Evolutionary conservation across 306 rosid species (phyloP).

Genomic region (Rubus idaeus): DNA sequence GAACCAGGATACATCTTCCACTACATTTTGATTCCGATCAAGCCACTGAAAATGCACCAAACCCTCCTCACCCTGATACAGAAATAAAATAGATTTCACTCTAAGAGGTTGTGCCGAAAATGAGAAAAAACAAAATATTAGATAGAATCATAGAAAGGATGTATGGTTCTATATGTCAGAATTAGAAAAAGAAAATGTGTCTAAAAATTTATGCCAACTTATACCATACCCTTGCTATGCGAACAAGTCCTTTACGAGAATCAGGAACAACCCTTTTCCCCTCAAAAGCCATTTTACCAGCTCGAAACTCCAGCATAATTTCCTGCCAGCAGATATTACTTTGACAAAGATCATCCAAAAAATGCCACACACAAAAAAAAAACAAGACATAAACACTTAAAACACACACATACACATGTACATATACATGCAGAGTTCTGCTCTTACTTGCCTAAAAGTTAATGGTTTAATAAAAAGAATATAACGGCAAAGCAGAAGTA

Average conservation of each 20-base stretch:
- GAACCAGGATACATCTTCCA: constrained; percentile 91
- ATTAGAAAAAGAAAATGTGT: not conserved
- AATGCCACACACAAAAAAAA: not conserved
- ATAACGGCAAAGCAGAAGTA: not conserved
- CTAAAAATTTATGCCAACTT: not conserved
- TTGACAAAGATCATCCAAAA: not conserved
- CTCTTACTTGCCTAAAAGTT: not conserved
- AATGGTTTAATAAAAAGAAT: not conserved
- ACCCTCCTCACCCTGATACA: constrained; percentile 85
- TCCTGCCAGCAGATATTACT: constrained; percentile 52
- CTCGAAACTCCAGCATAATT: constrained; percentile 81
- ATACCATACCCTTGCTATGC: constrained; percentile 70
- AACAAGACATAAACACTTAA: not conserved
- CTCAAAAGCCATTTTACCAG: constrained; percentile 82
- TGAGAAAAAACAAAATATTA: not conserved
- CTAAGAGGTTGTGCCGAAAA: constrained; percentile 7
- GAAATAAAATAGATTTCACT: constrained; percentile 17
- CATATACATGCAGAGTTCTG: not conserved
- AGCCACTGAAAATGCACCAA: constrained; percentile 92
- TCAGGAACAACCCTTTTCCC: constrained; percentile 78
- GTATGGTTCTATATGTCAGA: not conserved
- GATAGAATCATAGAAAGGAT: not conserved
- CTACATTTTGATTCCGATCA: constrained; percentile 70
- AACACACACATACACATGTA: not conserved
- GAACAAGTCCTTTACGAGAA: constrained; percentile 83